Evolutionary conservation across 2,329 filamentous ascomycete species (phyloP).

Genomic region (Chaetomiaceae sp.): DNA sequence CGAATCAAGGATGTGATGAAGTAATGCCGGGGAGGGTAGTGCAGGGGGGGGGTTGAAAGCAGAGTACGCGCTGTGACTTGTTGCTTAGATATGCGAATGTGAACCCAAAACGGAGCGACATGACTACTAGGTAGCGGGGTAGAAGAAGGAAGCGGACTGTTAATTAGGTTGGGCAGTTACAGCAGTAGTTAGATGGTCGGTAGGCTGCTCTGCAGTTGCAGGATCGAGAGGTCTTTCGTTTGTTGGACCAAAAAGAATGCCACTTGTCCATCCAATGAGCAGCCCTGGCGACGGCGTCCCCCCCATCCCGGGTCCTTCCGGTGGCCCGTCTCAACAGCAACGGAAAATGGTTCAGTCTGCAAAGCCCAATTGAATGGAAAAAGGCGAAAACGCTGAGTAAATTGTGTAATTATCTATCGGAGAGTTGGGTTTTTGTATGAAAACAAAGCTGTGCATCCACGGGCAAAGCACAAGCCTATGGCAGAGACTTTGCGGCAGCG

Average conservation of each 20-base stretch:
- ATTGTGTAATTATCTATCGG: too few species aligned
- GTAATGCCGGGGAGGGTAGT: neutral
- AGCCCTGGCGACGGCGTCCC: neutral
- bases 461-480: neutral
- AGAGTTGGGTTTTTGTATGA: too few species aligned
- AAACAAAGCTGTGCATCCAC: too few species aligned
- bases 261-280: conserved; percentile 14
- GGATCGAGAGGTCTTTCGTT: neutral
- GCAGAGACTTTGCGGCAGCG: neutral
- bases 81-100: too few species aligned
- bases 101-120: neutral
- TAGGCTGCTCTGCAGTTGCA: neutral
- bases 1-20: conserved; percentile 28
- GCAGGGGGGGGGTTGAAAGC: too few species aligned
- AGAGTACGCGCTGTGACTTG: too few species aligned
- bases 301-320: conserved; percentile 17
- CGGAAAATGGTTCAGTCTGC: neutral
- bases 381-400: neutral
- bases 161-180: too few species aligned
- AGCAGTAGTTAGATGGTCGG: too few species aligned
- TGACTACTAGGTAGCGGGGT: neutral
- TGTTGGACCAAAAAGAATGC: neutral
- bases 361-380: neutral
- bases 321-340: conserved; percentile 18
- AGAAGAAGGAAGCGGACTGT: neutral